A percentile compares a stretch with the other conserved stretches of the same genome.
Evolutionary conservation across 2,329 filamentous ascomycete genomes (phyloP).

Genomic region (Fusarium euwallaceae): DNA sequence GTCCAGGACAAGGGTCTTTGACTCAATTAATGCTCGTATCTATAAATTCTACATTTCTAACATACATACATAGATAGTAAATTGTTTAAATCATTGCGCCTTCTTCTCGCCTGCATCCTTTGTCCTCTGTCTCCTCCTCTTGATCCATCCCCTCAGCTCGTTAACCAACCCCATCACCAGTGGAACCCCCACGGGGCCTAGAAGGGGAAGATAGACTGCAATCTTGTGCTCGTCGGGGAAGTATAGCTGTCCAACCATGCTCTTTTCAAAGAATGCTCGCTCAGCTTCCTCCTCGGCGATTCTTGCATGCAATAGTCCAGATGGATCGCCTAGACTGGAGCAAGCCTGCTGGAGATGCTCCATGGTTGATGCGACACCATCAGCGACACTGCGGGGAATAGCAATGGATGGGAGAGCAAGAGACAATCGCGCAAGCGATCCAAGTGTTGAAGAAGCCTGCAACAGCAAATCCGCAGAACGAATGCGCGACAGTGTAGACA

Average conservation of each 20-base stretch:
- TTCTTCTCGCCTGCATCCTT: slow-evolving; percentile 57
- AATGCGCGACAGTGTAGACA: slow-evolving; percentile 88
- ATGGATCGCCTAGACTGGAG: slow-evolving; percentile 72
- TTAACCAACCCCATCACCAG: slow-evolving; percentile 86
- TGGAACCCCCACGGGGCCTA: slow-evolving; percentile 92
- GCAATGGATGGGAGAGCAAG: slow-evolving; percentile 89
- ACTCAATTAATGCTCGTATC: slow-evolving; percentile 27
- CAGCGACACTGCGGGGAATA: slow-evolving; percentile 88
- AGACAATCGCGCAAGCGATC: slow-evolving; percentile 89
- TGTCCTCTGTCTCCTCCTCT: slow-evolving; percentile 60
- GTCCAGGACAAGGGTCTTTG: not conserved
- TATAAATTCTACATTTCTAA: slow-evolving; percentile 27
- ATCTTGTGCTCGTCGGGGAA: slow-evolving; percentile 99
- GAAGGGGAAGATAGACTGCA: slow-evolving; percentile 90
- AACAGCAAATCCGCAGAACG: slow-evolving; percentile 87
- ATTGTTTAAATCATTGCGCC: slow-evolving; percentile 41
- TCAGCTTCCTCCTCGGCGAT: slow-evolving; percentile 91
- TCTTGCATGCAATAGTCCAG: slow-evolving; percentile 83
- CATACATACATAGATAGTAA: not conserved
- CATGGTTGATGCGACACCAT: slow-evolving; percentile 85
- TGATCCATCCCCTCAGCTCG: slow-evolving; percentile 77
- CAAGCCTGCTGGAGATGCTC: slow-evolving; percentile 83
- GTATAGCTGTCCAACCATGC: slow-evolving; percentile 98
- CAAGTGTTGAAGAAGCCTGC: slow-evolving; percentile 91
- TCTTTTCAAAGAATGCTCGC: slow-evolving; percentile 97